A percentile compares a stretch with the other conserved stretches of the same genome.
Evolutionary conservation across 768 basidiomycete genomes (phyloP).

Genomic region (Clitopilus hobsonii): DNA sequence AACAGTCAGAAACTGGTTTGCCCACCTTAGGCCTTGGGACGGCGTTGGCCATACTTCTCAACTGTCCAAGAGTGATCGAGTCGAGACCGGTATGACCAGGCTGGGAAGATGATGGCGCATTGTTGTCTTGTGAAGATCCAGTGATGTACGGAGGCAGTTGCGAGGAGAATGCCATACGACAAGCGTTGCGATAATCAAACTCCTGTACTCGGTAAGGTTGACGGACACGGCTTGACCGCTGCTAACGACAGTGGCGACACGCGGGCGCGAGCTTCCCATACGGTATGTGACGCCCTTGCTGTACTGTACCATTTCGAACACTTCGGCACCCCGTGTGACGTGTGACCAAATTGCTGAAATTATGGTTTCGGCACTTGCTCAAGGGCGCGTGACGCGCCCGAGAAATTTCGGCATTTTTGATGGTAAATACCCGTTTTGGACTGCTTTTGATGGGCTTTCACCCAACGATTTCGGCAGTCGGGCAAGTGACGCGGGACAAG

Average conservation of each 20-base stretch:
- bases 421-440: no score
- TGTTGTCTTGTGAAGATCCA: conserved; percentile 21
- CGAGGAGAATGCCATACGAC: conserved; percentile 20
- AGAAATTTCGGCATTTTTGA: no score
- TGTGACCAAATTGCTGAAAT: no score
- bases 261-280: background rate
- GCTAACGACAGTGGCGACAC: background rate
- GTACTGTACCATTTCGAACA: background rate
- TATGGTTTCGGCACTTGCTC: no score
- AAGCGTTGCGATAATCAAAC: background rate
- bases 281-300: background rate
- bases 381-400: no score
- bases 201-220: background rate
- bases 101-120: conserved; percentile 17
- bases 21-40: conserved; percentile 73
- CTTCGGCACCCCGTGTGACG: no score
- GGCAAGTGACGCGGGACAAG: no score
- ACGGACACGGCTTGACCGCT: background rate
- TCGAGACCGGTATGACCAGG: conserved; percentile 53
- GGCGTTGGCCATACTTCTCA: conserved; percentile 66
- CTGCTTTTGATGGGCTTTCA: no score
- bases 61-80: conserved; percentile 78
- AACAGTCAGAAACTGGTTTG: conserved; percentile 6
- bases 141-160: conserved; percentile 22
- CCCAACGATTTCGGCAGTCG: no score